phyloP scores from a whole-genome alignment of 2,329 filamentous ascomycete species.

The Xylariaceae sp. region DNA sequence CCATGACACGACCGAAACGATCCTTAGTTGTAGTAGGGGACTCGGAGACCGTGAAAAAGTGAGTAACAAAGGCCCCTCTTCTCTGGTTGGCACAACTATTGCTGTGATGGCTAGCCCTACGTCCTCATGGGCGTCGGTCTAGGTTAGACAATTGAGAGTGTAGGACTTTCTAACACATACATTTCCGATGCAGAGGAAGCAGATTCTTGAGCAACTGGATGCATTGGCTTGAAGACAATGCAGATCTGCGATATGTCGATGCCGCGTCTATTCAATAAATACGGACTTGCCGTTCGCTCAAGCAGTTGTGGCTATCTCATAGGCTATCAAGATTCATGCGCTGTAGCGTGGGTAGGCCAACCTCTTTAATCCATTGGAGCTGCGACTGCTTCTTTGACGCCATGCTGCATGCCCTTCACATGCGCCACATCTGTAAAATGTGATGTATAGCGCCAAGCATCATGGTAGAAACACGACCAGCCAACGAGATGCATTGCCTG shows the following conservation, averaged over 20 bases:
- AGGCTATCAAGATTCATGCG: no score
- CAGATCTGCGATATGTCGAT: slow-evolving; percentile 86
- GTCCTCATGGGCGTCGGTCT: no score
- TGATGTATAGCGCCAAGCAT: no score
- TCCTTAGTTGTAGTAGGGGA: slow-evolving; percentile 90
- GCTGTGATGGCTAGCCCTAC: slow-evolving; percentile 9
- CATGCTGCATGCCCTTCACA: no score
- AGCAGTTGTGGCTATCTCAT: not conserved
- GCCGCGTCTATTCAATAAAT: slow-evolving; percentile 33
- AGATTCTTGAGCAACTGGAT: slow-evolving; percentile 88
- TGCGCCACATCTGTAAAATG: no score
- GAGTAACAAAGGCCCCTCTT: slow-evolving; percentile 27
- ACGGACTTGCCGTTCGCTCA: slow-evolving; percentile 10
- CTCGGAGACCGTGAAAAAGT: slow-evolving; percentile 87
- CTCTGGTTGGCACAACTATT: slow-evolving; percentile 1
- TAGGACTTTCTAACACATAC: slow-evolving; percentile 9
- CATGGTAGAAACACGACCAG: no score
- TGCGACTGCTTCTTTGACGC: no score
- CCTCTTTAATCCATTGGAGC: no score
- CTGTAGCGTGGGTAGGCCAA: no score
- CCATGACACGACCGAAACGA: slow-evolving; percentile 91
- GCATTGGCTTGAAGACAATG: slow-evolving; percentile 81
- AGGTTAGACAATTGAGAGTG: slow-evolving; percentile 1
- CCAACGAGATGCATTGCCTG: no score
- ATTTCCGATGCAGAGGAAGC: slow-evolving; percentile 59